Evolutionary conservation across 129 eudicot genomes (phyloP), one percentile per base, ranked within the genome.

Genomic region (Logfia minima): DNA sequence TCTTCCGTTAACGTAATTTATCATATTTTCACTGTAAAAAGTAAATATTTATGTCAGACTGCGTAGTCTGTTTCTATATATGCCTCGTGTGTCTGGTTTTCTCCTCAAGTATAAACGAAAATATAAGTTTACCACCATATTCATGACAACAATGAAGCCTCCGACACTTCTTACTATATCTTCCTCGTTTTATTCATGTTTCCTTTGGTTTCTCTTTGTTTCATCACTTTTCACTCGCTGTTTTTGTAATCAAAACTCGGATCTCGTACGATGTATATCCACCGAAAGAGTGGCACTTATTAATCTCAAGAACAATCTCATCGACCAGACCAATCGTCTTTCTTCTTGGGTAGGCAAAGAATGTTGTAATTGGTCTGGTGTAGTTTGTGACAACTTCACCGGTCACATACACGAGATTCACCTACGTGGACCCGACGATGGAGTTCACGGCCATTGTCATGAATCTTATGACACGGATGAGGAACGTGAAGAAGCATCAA

Each of bases 91-190:
- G 0, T 4, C 34, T 31, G 34, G 34, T 31, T 31, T 31, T 26
- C 34, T 31, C 34, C 34, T 31, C 0, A 4, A 5, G 5, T 2
- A 3, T 31, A 2, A 31, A 2, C 34, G 34, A 31, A 35, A 35
- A 35, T 35, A 35, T 35, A 35, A 5, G 6, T 35, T 35, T 35
- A 35, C 93, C 2, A 92, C 97, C n/a, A 0, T 41, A 41, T 41
- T 55, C 23, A 55, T 1, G 0, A 18, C 61, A 18, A n/a, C 22
- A 55, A 55, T 69, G 51, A 88, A 23, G 87, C 89, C 80, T 86
- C 90, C 90, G 86, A 90, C 23, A 55, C 92, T 90, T 80, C 90
- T 78, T 45, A 41, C 51, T 41, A 0, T 37, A 21, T 35, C 17
- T 60, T 14, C 48, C 5, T 61, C 24, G 61, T 61, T 21, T 41